Percentiles rank a stretch among this genome's conserved stretches.
phyloP scores from a whole-genome alignment of 345 rosid species.

The Brassica nigra region DNA sequence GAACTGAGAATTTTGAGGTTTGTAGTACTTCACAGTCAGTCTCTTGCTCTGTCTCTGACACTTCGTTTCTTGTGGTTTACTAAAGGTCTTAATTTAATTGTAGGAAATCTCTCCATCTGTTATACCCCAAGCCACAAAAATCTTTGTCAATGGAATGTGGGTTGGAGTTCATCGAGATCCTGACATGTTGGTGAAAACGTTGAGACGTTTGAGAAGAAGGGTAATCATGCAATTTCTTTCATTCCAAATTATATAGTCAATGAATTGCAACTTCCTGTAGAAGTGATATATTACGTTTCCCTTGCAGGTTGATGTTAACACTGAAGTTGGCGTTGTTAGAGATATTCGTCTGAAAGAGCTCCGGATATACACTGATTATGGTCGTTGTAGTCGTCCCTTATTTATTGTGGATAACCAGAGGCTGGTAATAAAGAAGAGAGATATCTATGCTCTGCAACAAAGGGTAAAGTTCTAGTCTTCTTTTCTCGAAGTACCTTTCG shows the following conservation, averaged over 20 bases:
- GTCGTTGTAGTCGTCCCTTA: constrained; percentile 96
- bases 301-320: constrained; percentile 91
- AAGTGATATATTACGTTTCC: constrained; percentile 4
- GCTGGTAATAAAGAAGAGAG: constrained; percentile 84
- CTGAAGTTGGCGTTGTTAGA: constrained; percentile 97
- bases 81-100: constrained; percentile 30
- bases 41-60: constrained; percentile 2
- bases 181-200: constrained; percentile 96
- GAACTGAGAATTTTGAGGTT: constrained; percentile 97
- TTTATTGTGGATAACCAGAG: constrained; percentile 95
- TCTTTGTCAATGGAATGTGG: constrained; percentile 97
- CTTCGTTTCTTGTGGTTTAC: constrained; percentile 11
- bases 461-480: constrained; percentile 51
- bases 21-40: constrained; percentile 23
- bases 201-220: constrained; percentile 82
- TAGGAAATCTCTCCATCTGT: constrained; percentile 98
- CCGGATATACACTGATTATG: constrained; percentile 93
- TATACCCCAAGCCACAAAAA: constrained; percentile 95
- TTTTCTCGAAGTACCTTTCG: not conserved
- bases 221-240: constrained; percentile 46
- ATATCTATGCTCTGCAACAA: constrained; percentile 82
- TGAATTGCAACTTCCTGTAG: not conserved
- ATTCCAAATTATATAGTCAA: constrained; percentile 4
- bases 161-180: constrained; percentile 97
- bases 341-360: constrained; percentile 88